Evolutionary conservation across 139 green algal species (phyloP).

Genomic region (Ettlia oleoabundans): DNA sequence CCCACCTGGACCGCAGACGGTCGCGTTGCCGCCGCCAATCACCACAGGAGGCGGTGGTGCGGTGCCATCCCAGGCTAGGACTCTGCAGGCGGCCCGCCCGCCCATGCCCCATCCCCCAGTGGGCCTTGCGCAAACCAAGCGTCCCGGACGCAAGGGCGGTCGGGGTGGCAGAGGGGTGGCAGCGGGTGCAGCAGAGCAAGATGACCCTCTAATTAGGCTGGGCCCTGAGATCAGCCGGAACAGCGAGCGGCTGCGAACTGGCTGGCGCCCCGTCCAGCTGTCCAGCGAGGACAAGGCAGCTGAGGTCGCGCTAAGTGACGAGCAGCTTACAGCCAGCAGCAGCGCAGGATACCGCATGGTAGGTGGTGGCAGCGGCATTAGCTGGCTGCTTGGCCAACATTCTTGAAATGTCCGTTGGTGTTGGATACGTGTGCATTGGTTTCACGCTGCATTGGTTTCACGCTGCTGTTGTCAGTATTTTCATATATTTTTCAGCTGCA

Average conservation of each 20-base stretch:
- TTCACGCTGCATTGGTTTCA: too few species aligned
- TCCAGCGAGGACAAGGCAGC: constrained; percentile 63
- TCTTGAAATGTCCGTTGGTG: neutral
- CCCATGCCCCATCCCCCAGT: neutral
- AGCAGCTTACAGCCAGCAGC: constrained; percentile 63
- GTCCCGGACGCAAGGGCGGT: neutral
- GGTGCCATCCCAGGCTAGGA: neutral
- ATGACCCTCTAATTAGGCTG: neutral
- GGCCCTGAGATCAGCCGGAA: neutral
- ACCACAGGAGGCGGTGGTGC: too few species aligned
- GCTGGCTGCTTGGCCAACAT: neutral
- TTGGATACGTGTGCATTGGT: too few species aligned
- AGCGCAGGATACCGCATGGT: constrained; percentile 78
- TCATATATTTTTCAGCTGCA: too few species aligned
- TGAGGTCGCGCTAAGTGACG: constrained; percentile 63
- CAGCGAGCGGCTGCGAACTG: constrained; percentile 26
- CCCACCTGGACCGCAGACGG: too few species aligned
- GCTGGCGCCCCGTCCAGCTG: constrained; percentile 51
- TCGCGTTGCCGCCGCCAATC: neutral
- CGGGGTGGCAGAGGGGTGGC: neutral
- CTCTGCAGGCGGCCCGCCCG: neutral
- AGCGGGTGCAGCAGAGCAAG: neutral
- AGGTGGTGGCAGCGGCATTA: neutral
- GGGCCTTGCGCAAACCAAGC: neutral
- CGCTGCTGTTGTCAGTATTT: too few species aligned